phyloP scores from a whole-genome alignment of 305 asterid genomes.

The Coffea humblotiana region DNA sequence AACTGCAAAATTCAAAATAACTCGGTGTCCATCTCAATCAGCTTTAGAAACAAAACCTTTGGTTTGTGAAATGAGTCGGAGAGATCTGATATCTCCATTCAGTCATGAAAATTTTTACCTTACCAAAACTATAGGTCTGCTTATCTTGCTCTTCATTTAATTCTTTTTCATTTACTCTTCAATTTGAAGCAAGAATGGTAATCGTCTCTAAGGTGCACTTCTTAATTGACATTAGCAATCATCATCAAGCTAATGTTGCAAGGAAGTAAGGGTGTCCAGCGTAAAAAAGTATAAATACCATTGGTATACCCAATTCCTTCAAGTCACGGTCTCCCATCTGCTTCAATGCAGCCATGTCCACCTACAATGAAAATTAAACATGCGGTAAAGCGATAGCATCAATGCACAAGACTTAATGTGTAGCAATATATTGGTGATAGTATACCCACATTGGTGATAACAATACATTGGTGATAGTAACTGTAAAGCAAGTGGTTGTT shows the following conservation, averaged over 20 bases:
- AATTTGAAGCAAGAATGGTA: no score
- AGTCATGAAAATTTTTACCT: background rate
- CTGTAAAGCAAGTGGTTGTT: background rate
- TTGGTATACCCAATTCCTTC: constrained; percentile 71
- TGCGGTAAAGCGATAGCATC: background rate
- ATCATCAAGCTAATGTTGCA: background rate
- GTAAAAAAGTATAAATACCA: constrained; percentile 37
- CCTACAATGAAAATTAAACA: constrained; percentile 34
- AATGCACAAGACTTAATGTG: background rate
- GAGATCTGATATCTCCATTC: background rate
- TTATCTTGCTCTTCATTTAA: no score
- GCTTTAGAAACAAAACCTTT: background rate
- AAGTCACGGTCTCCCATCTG: constrained; percentile 71
- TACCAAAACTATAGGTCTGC: background rate
- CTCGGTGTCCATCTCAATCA: background rate
- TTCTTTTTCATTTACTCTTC: background rate
- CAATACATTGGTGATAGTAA: background rate
- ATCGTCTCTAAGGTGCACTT: background rate
- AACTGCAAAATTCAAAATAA: background rate
- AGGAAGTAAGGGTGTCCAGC: background rate
- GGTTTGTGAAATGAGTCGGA: background rate
- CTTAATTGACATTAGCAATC: background rate
- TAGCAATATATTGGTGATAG: background rate
- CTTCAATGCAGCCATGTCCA: constrained; percentile 61
- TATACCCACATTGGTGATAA: background rate